These are phyloP conservation scores for Chrysoporthe deuterocubensis DNA, from an alignment of 2,329 filamentous ascomycete genomes.

Conservation along the genomic window DNA sequence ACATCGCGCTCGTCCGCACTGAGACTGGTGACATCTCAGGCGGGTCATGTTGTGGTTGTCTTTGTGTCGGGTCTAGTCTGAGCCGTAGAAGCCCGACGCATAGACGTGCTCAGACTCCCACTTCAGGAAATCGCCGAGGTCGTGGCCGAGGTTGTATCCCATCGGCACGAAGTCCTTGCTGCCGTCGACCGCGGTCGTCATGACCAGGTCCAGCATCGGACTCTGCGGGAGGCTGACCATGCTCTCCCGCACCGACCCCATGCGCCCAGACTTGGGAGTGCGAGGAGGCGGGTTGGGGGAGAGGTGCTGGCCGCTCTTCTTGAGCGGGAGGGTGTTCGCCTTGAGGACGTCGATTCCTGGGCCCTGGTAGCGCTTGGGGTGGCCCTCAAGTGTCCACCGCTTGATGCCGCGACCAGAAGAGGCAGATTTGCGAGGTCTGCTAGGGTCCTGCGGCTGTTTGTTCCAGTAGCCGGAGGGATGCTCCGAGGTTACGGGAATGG, in stretches of 20 bases:
- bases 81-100: conserved; percentile 35
- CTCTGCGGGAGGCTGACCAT: conserved; percentile 53
- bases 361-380: conserved; percentile 38
- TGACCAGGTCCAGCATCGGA: conserved; percentile 54
- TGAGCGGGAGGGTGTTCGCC: conserved; percentile 31
- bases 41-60: background rate
- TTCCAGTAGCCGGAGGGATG: conserved; percentile 41
- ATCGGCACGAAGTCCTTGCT: conserved; percentile 53
- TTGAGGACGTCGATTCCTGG: conserved; percentile 31
- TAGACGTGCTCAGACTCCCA: conserved; percentile 60
- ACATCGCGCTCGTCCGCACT: background rate
- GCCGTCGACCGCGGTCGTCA: conserved; percentile 44
- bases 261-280: conserved; percentile 21
- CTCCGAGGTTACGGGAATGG: conserved; percentile 44
- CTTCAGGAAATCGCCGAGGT: conserved; percentile 61
- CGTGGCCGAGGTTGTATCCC: conserved; percentile 64
- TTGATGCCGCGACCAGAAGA: conserved; percentile 34
- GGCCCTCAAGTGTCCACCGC: conserved; percentile 44
- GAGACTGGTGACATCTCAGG: background rate
- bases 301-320: conserved; percentile 18
- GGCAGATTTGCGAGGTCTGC: conserved; percentile 35
- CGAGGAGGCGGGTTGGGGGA: conserved; percentile 1
- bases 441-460: conserved; percentile 27
- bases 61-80: conserved; percentile 13
- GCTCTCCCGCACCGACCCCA: conserved; percentile 37